Percentiles rank a stretch among this genome's conserved stretches.
These are phyloP conservation scores for Musa schizocarpa DNA, from an alignment of 176 grass and related monocot genomes.

Conservation along the genomic window DNA sequence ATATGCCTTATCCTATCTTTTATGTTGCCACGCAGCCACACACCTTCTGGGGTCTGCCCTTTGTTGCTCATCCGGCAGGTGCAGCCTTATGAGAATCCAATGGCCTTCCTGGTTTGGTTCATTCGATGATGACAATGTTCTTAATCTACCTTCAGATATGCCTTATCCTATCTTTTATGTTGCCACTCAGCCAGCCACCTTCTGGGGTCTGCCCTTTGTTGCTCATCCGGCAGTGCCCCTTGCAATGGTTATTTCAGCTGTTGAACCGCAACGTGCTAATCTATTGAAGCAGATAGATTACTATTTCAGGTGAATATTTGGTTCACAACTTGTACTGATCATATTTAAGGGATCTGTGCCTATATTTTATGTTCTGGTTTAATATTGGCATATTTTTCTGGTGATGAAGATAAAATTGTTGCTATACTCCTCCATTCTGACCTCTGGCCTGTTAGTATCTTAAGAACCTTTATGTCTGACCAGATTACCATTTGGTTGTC, in stretches of 20 bases:
- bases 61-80: conserved; percentile 36
- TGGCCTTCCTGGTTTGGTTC: conserved; percentile 25
- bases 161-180: conserved; percentile 49
- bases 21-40: conserved; percentile 30
- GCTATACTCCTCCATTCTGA: too few species aligned
- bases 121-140: conserved; percentile 6
- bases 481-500: too few species aligned
- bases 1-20: conserved; percentile 44
- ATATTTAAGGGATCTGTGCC: too few species aligned
- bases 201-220: conserved; percentile 43
- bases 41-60: conserved; percentile 42
- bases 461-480: too few species aligned
- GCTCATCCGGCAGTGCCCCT: conserved; percentile 43
- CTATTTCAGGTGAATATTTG: conserved; percentile 67
- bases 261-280: conserved; percentile 23
- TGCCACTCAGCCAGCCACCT: conserved; percentile 18
- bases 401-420: too few species aligned
- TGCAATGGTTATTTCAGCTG: conserved; percentile 24
- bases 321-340: not conserved
- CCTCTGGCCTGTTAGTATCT: too few species aligned
- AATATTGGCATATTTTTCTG: too few species aligned
- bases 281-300: conserved; percentile 79
- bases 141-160: conserved; percentile 41
- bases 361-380: too few species aligned
- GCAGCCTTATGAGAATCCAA: conserved; percentile 34